phyloP scores from a whole-genome alignment of 176 grass and related monocot species.

The Saccharum officinarum region DNA sequence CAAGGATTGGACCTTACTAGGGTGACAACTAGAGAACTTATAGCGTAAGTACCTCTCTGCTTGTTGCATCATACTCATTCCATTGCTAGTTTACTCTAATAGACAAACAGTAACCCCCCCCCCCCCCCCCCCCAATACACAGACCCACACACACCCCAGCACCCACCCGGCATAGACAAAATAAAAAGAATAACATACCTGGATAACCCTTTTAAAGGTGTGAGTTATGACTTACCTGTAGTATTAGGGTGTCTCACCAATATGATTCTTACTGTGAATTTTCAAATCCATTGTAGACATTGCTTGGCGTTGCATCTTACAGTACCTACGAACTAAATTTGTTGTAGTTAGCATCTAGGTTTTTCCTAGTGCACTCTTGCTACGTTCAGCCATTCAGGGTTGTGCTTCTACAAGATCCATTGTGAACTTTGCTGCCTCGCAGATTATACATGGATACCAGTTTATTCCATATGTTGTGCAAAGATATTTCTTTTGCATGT shows the following conservation, averaged over 20 bases:
- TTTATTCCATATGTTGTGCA: not conserved
- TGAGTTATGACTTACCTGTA: not conserved
- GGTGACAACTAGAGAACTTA: conserved; percentile 77
- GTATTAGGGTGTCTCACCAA: not conserved
- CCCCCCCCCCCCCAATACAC: no score
- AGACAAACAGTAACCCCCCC: not conserved
- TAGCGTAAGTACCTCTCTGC: conserved; percentile 54
- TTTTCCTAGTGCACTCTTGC: not conserved
- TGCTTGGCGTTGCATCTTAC: not conserved
- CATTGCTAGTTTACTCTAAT: not conserved
- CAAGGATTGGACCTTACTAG: conserved; percentile 85
- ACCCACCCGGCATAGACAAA: no score
- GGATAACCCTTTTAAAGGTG: no score
- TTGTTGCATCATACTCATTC: conserved; percentile 14
- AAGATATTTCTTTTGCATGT: conserved; percentile 22
- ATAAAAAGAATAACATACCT: no score
- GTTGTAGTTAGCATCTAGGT: not conserved
- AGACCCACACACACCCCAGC: no score
- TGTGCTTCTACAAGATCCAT: not conserved
- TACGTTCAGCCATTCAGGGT: not conserved
- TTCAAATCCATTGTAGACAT: conserved; percentile 17
- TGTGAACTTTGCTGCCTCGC: not conserved
- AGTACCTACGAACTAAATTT: not conserved
- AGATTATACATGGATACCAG: not conserved
- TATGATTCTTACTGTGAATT: not conserved